Percentiles rank a stretch among this genome's conserved stretches.
Conservation (phyloP, 371 early-diverging fungal species). For the Gilbertella persicaria region DNA sequence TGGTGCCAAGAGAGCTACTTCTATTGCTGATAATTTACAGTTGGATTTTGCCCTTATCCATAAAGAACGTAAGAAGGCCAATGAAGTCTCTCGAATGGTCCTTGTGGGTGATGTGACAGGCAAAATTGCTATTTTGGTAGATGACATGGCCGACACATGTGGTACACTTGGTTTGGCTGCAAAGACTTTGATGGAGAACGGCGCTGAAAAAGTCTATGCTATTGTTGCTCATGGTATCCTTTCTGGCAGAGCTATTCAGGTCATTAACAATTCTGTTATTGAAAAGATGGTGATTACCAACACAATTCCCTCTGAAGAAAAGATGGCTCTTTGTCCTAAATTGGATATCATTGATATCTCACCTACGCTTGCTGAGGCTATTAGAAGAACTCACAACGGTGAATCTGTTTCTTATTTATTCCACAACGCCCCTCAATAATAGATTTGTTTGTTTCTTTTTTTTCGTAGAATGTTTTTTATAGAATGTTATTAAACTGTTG, state of each 20-base stretch:
- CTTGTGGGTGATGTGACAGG: constrained; percentile 94
- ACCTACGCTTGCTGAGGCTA: no score
- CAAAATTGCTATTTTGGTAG: constrained; percentile 90
- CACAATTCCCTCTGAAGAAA: constrained; percentile 91
- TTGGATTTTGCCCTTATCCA: constrained; percentile 98
- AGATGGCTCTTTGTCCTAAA: no score
- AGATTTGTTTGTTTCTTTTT: no score
- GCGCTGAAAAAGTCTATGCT: constrained; percentile 90
- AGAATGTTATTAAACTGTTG: no score
- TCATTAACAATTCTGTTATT: constrained; percentile 84
- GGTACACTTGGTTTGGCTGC: constrained; percentile 93
- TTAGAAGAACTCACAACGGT: no score
- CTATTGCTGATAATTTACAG: constrained; percentile 92
- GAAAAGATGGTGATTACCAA: constrained; percentile 88
- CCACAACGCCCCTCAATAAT: no score
- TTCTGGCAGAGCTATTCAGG: constrained; percentile 87
- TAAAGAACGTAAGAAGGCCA: constrained; percentile 95
- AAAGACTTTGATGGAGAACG: constrained; percentile 84
- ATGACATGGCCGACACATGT: constrained; percentile 98
- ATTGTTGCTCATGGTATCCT: constrained; percentile 93
- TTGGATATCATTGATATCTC: no score
- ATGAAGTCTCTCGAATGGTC: constrained; percentile 93
- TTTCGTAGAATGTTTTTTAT: no score
- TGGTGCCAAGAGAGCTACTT: constrained; percentile 95
- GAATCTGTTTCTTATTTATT: no score